phyloP scores from a whole-genome alignment of 176 grass and related monocot genomes.

The Poa annua region DNA sequence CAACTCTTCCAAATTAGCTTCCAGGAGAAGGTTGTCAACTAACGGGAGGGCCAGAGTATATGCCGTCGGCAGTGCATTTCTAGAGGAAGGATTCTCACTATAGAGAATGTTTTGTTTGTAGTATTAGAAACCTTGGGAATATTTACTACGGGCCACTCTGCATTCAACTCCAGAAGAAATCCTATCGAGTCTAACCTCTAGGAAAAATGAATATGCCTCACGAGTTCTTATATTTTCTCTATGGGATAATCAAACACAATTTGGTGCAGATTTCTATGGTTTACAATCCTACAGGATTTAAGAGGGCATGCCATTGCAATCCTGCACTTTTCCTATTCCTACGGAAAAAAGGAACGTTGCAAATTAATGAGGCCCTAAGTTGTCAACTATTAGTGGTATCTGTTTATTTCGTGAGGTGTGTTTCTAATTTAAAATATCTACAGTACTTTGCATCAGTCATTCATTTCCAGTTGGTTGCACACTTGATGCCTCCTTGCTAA shows the following conservation, averaged over 20 bases:
- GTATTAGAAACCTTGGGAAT: not conserved
- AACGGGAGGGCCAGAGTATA: too few species aligned
- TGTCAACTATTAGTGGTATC: not conserved
- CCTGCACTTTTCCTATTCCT: not conserved
- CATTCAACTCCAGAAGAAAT: not conserved
- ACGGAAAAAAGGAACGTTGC: not conserved
- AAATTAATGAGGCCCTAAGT: not conserved
- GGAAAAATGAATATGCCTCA: not conserved
- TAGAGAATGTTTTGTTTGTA: not conserved
- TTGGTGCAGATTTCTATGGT: not conserved
- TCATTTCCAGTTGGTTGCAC: conserved; percentile 5
- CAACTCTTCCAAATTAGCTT: too few species aligned
- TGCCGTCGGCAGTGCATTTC: too few species aligned
- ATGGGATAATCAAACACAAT: conserved; percentile 5
- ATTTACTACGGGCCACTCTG: not conserved
- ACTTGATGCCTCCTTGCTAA: not conserved
- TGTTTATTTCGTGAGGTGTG: not conserved
- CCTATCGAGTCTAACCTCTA: not conserved
- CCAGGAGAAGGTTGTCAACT: too few species aligned
- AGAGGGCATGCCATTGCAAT: not conserved
- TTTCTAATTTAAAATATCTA: not conserved
- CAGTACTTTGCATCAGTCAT: not conserved
- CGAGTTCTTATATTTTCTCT: not conserved
- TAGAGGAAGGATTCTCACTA: not conserved
- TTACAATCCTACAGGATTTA: not conserved